A percentile compares a stretch with the other conserved stretches of the same genome.
phyloP scores from a whole-genome alignment of 352 stramenopile species.

The Phytophthora nicotianae region DNA sequence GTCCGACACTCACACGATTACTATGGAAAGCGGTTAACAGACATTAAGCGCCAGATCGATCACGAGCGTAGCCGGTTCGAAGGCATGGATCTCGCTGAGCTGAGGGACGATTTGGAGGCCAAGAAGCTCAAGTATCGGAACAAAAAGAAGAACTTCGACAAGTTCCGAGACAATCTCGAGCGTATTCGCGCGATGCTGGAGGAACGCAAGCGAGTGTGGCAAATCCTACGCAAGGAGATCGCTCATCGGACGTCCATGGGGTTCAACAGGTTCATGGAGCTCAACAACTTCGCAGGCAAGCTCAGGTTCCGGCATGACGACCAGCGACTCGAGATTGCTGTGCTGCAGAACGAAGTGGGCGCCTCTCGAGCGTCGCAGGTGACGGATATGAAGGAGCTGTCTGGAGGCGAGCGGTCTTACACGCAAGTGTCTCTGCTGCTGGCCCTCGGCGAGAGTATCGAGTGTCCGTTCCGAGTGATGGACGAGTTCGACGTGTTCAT shows the following conservation, averaged over 20 bases:
- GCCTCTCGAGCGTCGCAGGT: constrained; percentile 84
- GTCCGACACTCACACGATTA: constrained; percentile 73
- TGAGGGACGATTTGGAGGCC: constrained; percentile 76
- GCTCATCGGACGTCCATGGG: constrained; percentile 73
- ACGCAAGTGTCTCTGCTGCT: constrained; percentile 97
- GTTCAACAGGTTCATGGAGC: constrained; percentile 87
- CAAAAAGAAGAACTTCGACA: constrained; percentile 69
- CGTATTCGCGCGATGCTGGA: constrained; percentile 78
- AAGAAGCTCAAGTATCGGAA: constrained; percentile 73
- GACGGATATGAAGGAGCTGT: constrained; percentile 96
- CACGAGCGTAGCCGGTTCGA: constrained; percentile 77
- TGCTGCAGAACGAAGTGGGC: constrained; percentile 81
- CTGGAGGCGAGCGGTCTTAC: constrained; percentile 96
- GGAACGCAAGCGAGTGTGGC: constrained; percentile 75
- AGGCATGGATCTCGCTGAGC: constrained; percentile 81
- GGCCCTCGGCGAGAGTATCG: constrained; percentile 91
- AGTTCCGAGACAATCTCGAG: constrained; percentile 67
- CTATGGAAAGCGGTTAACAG: constrained; percentile 79
- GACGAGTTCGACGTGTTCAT: constrained; percentile 99
- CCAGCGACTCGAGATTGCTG: constrained; percentile 77
- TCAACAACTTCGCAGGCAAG: constrained; percentile 87
- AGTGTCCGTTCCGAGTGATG: constrained; percentile 96
- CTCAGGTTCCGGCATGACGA: constrained; percentile 83
- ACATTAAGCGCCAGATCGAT: constrained; percentile 82
- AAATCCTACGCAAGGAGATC: constrained; percentile 82